Conservation (phyloP, 2,329 filamentous ascomycete genomes). For the Monilinia vaccinii-corymbosi region DNA sequence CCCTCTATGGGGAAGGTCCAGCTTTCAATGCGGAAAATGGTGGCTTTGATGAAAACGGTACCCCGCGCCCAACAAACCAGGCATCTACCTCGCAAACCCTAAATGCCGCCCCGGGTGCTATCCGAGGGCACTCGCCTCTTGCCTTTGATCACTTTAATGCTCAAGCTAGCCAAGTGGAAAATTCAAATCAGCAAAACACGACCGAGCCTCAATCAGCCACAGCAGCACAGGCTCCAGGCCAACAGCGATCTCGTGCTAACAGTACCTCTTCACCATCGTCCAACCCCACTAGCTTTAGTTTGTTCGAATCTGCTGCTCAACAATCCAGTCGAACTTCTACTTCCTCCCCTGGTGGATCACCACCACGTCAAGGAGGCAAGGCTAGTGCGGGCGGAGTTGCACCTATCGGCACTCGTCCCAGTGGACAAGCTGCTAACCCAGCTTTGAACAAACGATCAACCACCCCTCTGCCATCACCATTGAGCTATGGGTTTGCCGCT, state of each 20-base stretch:
- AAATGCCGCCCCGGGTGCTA: conserved; percentile 47
- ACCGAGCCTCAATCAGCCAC: conserved; percentile 40
- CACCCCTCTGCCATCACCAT: conserved; percentile 83
- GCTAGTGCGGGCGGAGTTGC: conserved; percentile 60
- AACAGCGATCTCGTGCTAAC: conserved; percentile 58
- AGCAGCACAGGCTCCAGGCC: conserved; percentile 27
- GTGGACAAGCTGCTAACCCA: conserved; percentile 47
- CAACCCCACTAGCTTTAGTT: conserved; percentile 48
- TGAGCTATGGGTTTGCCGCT: conserved; percentile 62
- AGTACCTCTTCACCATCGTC: conserved; percentile 79
- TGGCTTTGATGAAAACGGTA: conserved; percentile 59
- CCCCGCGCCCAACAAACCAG: conserved; percentile 55
- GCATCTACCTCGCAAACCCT: conserved; percentile 50
- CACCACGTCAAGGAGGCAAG: conserved; percentile 58
- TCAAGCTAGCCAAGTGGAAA: conserved; percentile 27
- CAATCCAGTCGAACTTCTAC: conserved; percentile 71
- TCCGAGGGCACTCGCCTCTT: conserved; percentile 71
- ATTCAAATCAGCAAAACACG: conserved; percentile 29
- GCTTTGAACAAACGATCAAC: conserved; percentile 64
- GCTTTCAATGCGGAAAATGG: conserved; percentile 55
- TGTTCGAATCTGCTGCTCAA: conserved; percentile 53
- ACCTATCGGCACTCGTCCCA: conserved; percentile 85
- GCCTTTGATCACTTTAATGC: conserved; percentile 60
- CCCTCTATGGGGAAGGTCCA: conserved; percentile 73
- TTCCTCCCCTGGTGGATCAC: conserved; percentile 77